Evolutionary conservation across 2,329 filamentous ascomycete species (phyloP).

Genomic region (Albifimbria verrucaria): DNA sequence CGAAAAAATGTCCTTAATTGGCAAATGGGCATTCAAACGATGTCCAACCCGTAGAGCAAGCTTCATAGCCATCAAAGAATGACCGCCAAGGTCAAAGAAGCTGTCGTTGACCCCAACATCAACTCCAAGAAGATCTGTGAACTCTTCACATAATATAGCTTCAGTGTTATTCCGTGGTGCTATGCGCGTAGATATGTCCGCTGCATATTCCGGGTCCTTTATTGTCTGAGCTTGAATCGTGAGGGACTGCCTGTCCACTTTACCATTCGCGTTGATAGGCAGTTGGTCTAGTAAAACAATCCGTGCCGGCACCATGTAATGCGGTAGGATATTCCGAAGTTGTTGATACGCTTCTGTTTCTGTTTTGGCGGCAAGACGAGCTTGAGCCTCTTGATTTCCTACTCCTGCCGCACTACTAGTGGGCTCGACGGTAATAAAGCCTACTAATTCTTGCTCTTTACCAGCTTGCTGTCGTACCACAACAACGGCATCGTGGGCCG

Average conservation of each 20-base stretch:
- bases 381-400: constrained; percentile 7
- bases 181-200: not conserved
- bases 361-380: constrained; percentile 1
- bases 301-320: constrained; percentile 12
- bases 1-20: constrained; percentile 9
- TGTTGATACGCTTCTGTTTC: not conserved
- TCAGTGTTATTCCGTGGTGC: constrained; percentile 2
- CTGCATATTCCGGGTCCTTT: not conserved
- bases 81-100: constrained; percentile 23
- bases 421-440: constrained; percentile 10
- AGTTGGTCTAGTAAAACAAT: constrained; percentile 9
- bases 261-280: constrained; percentile 12
- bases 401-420: not conserved
- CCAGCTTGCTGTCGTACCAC: constrained; percentile 27
- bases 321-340: constrained; percentile 9
- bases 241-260: constrained; percentile 12
- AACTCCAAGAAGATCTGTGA: not conserved
- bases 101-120: constrained; percentile 11
- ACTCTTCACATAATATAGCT: constrained; percentile 5
- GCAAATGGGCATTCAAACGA: constrained; percentile 4
- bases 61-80: constrained; percentile 21
- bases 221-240: not conserved
- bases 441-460: not conserved
- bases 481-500: constrained; percentile 14
- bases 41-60: not conserved